Evolutionary conservation across 495 filamentous ascomycete species (phyloP), one percentile per base, ranked within the genome.

Genomic region (Aspergillus taichungensis): DNA sequence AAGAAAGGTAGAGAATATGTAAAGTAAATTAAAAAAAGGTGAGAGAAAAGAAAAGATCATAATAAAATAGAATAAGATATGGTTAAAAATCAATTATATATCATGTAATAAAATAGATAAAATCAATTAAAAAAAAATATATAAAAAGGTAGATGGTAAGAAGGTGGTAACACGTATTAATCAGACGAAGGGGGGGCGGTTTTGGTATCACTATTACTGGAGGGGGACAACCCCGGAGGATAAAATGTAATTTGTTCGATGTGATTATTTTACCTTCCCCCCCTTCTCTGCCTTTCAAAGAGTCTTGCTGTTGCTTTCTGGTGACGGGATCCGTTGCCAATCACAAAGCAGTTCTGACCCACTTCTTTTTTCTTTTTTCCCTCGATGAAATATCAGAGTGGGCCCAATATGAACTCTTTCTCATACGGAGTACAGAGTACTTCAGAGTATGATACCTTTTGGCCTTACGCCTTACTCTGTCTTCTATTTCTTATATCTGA

Each of bases 321-420:
- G 54, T 55, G 56, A 54, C 53, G 50, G 56, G 46, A 24, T 54
- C 56, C 49, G 53, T 56, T 53, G 44, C 40, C 45, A 53, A 41
- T 41, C 49, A 55, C 34, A 40, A 12, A 13, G 9, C 33, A 34
- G 10, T 24, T 36, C 13, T 9, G 53, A 44, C 46, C 53, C 48
- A 55, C 49, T 46, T 35, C 28, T 52, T 52, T 52, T 34, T 34
- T 34, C 12, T 34, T 34, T 34, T 34, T 34, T 34, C 18, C 18
- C 37, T 35, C 30, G 39, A 47, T 42, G 54, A 49, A 53, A 50
- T 52, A 49, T 51, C 41, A 54, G 46, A 24, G 18, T 24, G 18
- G 47, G 42, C 45, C 37, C 13, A 46, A 46, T 37, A 47, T 32
- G 27, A 37, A 40, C 18, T 24, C 18, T 24, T 24, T 24, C 18